Evolutionary conservation across 352 stramenopile species (phyloP).

Genomic region (Phytophthora boehmeriae): DNA sequence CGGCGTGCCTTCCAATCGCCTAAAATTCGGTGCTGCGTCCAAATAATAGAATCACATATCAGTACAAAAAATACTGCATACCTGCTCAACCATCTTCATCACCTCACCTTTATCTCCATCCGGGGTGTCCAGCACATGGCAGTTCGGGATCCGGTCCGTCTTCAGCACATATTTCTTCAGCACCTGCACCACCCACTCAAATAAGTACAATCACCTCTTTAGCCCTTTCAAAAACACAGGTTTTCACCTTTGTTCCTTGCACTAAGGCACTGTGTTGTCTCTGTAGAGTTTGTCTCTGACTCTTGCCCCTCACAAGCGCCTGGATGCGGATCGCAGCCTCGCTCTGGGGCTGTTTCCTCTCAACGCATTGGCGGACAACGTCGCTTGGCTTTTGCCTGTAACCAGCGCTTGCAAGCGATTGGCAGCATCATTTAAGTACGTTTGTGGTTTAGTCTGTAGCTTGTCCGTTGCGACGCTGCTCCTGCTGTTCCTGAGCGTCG

Average conservation of each 20-base stretch:
- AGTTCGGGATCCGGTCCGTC: constrained; percentile 80
- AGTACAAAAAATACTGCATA: background rate
- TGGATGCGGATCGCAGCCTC: constrained; percentile 76
- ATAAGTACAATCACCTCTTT: background rate
- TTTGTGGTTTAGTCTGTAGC: constrained; percentile 21
- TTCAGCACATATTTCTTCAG: constrained; percentile 89
- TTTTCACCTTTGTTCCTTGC: constrained; percentile 71
- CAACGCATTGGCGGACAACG: constrained; percentile 16
- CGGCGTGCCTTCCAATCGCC: constrained; percentile 65
- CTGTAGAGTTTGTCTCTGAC: constrained; percentile 51
- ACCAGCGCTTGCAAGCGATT: constrained; percentile 44
- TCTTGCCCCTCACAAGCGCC: constrained; percentile 64
- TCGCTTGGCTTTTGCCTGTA: constrained; percentile 24
- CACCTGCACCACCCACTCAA: constrained; percentile 37
- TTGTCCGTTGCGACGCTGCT: constrained; percentile 9
- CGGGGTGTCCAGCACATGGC: constrained; percentile 68
- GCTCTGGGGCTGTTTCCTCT: constrained; percentile 25
- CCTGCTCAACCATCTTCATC: background rate
- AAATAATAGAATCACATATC: constrained; percentile 1
- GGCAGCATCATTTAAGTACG: constrained; percentile 46
- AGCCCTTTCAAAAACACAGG: background rate
- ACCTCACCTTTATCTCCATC: constrained; percentile 66
- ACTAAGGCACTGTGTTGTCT: constrained; percentile 63
- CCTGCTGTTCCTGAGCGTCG: constrained; percentile 14
- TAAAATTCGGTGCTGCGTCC: constrained; percentile 77